Percentiles rank a stretch among this genome's conserved stretches.
Conservation (phyloP, 2,329 filamentous ascomycete species). For the Aspergillus texensis region DNA sequence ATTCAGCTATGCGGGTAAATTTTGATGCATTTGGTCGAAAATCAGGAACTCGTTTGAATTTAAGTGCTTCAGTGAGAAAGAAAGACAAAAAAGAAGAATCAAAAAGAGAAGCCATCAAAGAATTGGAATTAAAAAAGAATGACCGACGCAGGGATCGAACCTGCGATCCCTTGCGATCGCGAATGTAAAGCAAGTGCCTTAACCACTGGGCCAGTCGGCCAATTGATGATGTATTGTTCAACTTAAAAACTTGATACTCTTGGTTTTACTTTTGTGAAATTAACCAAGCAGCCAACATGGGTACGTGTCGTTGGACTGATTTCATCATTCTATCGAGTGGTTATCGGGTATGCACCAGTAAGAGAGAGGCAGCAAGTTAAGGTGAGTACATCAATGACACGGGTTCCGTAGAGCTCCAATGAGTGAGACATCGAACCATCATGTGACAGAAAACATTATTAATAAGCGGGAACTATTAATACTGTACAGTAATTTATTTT, state of each 20-base stretch:
- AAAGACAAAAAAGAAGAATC: background rate
- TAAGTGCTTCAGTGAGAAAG: background rate
- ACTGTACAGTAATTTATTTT: too few species aligned
- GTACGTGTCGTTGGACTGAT: too few species aligned
- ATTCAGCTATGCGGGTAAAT: too few species aligned
- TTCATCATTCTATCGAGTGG: background rate
- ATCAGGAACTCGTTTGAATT: background rate
- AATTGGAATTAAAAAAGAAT: background rate
- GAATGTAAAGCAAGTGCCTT: background rate
- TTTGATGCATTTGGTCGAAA: too few species aligned
- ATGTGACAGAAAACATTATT: fast-evolving
- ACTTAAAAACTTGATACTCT: too few species aligned
- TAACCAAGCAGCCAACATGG: too few species aligned
- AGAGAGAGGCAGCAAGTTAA: background rate
- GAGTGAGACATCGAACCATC: too few species aligned
- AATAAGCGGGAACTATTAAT: too few species aligned
- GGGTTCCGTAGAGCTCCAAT: too few species aligned
- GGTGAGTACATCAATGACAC: too few species aligned
- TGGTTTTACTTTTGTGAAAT: too few species aligned
- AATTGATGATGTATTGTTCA: background rate
- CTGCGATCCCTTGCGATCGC: background rate
- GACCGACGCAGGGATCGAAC: background rate
- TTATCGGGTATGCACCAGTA: background rate
- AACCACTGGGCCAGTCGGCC: background rate
- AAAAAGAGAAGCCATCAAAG: fast-evolving